Evolutionary conservation across 352 stramenopile genomes (phyloP), one percentile per base, ranked within the genome.

Genomic region (Phytophthora constricta): DNA sequence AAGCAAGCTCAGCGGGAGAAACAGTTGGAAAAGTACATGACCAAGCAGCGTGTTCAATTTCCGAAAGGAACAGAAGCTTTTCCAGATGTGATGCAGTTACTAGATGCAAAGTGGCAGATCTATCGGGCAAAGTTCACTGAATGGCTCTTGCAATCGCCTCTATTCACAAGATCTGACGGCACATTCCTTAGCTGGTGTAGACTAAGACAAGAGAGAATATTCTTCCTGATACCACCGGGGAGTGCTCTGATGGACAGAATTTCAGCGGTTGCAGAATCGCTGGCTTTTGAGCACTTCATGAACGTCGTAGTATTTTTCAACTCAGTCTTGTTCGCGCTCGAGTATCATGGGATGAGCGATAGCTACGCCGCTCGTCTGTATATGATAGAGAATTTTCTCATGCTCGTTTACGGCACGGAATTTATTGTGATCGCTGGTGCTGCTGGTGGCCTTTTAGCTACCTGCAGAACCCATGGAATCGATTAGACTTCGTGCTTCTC

Each of bases 401-500:
- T 93, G 46, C 41, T 92, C 3, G 64, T 96, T 8, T 96, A 93
- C 53, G 76, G 74, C 0, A 74, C 65, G 2, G 87, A 96, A 34
- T 91, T 94, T 27, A 55, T 92, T 23, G 61, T 94, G 4, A 71
- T 92, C 4, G 87, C 73, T 23, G 77, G 76, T 1, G 81, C 70
- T 34, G 70, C 80, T 0, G 76, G 84, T 11, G 87, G 84, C 1
- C 70, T 96, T 2, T 82, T 2, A 72, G 71, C 17, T 96, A 94
- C 54, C 62, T 96, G 33, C 84, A 90, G 62, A 91, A 82, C 45
- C 84, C 86, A 11, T 96, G 87, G 87, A 92, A 96, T 45, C 87
- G 84, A 8, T 62, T 96, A 16, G 84, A 94, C 65, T 91, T 89
- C 16, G 51, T 91, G 14, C 77, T 94, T 5, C 70, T 94, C n/a